These are phyloP conservation scores for Chaetomium tenue DNA, from an alignment of 495 filamentous ascomycete species.

Conservation along the genomic window DNA sequence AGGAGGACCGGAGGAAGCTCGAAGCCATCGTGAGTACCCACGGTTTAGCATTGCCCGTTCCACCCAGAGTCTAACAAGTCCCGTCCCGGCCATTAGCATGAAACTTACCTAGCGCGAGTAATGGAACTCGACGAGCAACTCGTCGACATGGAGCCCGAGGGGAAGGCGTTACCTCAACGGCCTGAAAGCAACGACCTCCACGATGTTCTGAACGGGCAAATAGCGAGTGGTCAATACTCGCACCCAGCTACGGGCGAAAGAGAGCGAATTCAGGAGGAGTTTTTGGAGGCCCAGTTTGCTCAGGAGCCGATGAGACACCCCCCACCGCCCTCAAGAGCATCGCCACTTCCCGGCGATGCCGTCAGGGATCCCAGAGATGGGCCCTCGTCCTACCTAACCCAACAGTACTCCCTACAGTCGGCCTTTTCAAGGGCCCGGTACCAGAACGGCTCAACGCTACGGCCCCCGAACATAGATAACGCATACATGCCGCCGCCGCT, in stretches of 20 bases:
- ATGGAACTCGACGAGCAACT: constrained; percentile 74
- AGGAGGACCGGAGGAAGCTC: constrained; percentile 82
- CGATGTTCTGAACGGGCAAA: constrained; percentile 45
- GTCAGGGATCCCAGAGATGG: constrained; percentile 26
- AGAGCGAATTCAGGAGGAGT: constrained; percentile 12
- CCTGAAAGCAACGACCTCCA: constrained; percentile 61
- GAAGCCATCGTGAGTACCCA: constrained; percentile 78
- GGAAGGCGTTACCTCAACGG: constrained; percentile 73
- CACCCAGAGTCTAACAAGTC: constrained; percentile 16
- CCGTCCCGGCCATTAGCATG: constrained; percentile 53
- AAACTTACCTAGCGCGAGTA: constrained; percentile 86
- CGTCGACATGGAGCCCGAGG: constrained; percentile 55
- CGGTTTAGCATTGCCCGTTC: not conserved
- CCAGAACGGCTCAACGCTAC: constrained; percentile 42
- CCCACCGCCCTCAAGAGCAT: constrained; percentile 12
- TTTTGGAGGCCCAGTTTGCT: constrained; percentile 31
- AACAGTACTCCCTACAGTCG: constrained; percentile 45
- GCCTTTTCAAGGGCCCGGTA: constrained; percentile 49
- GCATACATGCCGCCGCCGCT: constrained; percentile 65
- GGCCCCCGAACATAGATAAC: constrained; percentile 43
- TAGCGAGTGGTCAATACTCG: constrained; percentile 47
- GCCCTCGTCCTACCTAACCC: constrained; percentile 23
- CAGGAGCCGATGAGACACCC: constrained; percentile 28
- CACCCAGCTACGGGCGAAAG: constrained; percentile 21
- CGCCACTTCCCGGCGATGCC: constrained; percentile 25